Percentiles rank a stretch among this genome's conserved stretches.
phyloP scores from a whole-genome alignment of 2,329 filamentous ascomycete species.

The Dendryphion nanum region DNA sequence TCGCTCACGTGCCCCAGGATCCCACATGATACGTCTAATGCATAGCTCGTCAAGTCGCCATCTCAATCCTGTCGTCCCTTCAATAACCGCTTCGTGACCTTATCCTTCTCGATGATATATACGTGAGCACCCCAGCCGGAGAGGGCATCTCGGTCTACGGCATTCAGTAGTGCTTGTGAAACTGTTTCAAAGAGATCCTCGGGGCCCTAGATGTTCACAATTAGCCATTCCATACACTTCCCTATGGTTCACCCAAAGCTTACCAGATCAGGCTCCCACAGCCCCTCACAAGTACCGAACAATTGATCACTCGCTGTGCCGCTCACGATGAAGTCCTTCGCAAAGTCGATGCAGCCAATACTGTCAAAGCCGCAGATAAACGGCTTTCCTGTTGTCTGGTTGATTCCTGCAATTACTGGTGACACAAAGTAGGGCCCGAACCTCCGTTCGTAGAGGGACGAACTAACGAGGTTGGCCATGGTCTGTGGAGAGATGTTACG shows the following conservation, averaged over 20 bases:
- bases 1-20: too few species aligned
- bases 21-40: constrained; percentile 9
- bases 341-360: constrained; percentile 99
- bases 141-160: constrained; percentile 92
- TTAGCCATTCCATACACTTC: constrained; percentile 4
- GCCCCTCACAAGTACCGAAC: constrained; percentile 96
- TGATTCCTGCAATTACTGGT: constrained; percentile 91
- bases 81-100: constrained; percentile 97
- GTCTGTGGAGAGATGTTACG: constrained; percentile 92
- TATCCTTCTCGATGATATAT: constrained; percentile 99
- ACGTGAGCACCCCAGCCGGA: constrained; percentile 98
- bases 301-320: constrained; percentile 96
- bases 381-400: constrained; percentile 88
- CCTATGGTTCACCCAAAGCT: too few species aligned
- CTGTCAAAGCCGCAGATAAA: constrained; percentile 99
- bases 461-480: constrained; percentile 89
- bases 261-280: constrained; percentile 98
- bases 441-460: constrained; percentile 84
- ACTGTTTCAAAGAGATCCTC: constrained; percentile 98
- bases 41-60: constrained; percentile 5
- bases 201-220: constrained; percentile 59
- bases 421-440: constrained; percentile 97
- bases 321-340: constrained; percentile 98
- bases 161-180: constrained; percentile 91
- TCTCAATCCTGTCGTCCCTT: constrained; percentile 87